Base-by-base conservation (phyloP, 2,329 filamentous ascomycete species). In the Ciborinia camelliae region DNA sequence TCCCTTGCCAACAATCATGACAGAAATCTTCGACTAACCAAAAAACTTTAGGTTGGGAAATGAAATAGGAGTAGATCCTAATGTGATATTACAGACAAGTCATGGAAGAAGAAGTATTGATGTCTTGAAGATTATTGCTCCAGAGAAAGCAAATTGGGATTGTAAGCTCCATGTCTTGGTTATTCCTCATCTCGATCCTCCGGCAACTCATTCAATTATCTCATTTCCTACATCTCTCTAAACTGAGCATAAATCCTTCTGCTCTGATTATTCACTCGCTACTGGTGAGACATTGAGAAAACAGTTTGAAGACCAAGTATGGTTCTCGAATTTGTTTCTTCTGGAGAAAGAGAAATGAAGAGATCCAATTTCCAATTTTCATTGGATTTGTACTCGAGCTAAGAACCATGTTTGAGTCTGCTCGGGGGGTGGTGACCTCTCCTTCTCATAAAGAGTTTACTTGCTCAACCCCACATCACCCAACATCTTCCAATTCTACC, bases 41-140 rank as follows among this genome's bases (percentile, higher is more conserved):
- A 28, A 53, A 20, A 8, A 6, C 15, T 10, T n/a, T 72, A 91
- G 89, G n/a, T 84, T 93, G 69, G 93, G 90, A 58, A 82, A 84
- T 12, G 91, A 97, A 75, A 89, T 98, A 72, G 91, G 91, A 30
- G 88, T 97, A 28, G 86, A 91, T 69, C 90, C 91, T n/a, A 82
- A 88, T 55, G 85, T 89, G 53, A 98, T 99, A 72, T 84, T 98
- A 32, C 84, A 91, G 72, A 96, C 92, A 12, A 97, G 92, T 6
- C 95, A 99, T 77, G 95, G 95, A 67, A 86, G 94, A 66, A 83
- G 95, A 65, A 92, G 88, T 70, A 97, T 98, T 73, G 95, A 99
- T 72, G 87, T 90, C 3, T 82, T 99, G 65, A 85, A 85, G 75
- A 80, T 93, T 35, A 85, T 97, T 65, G 88, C 91, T 68, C 90